These are phyloP conservation scores for Suillus plorans DNA, from an alignment of 768 basidiomycete species.

Conservation along the genomic window DNA sequence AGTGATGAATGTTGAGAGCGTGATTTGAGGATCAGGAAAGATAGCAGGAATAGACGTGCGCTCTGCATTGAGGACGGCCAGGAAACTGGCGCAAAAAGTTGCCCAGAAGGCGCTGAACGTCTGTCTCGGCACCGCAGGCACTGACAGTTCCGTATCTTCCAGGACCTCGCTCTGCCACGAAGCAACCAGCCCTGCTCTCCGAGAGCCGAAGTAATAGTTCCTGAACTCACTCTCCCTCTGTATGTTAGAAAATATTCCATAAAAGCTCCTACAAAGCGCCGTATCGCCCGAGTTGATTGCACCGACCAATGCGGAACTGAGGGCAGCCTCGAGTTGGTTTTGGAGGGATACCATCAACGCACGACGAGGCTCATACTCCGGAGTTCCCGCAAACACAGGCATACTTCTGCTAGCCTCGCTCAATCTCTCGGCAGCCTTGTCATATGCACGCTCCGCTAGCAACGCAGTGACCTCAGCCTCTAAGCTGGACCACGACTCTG, in stretches of 20 bases:
- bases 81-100: constrained; percentile 71
- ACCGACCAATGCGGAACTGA: constrained; percentile 87
- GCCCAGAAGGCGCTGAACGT: constrained; percentile 68
- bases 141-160: constrained; percentile 44
- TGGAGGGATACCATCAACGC: constrained; percentile 88
- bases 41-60: constrained; percentile 74
- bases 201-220: constrained; percentile 90
- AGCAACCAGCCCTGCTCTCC: constrained; percentile 61
- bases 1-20: constrained; percentile 80
- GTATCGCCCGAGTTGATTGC: constrained; percentile 82
- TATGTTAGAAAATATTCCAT: constrained; percentile 85
- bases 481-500: constrained; percentile 95
- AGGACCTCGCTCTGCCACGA: constrained; percentile 68
- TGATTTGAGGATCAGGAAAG: constrained; percentile 80
- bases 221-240: constrained; percentile 91
- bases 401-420: constrained; percentile 88
- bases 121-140: constrained; percentile 25
- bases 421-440: constrained; percentile 89
- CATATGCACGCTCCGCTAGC: constrained; percentile 75
- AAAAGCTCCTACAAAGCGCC: constrained; percentile 72
- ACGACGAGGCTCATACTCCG: constrained; percentile 86
- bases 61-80: constrained; percentile 67
- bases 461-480: constrained; percentile 89
- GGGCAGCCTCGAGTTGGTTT: constrained; percentile 91
- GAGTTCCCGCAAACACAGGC: constrained; percentile 89